phyloP scores from a whole-genome alignment of 352 stramenopile species.

The Globisporangium ultimum region DNA sequence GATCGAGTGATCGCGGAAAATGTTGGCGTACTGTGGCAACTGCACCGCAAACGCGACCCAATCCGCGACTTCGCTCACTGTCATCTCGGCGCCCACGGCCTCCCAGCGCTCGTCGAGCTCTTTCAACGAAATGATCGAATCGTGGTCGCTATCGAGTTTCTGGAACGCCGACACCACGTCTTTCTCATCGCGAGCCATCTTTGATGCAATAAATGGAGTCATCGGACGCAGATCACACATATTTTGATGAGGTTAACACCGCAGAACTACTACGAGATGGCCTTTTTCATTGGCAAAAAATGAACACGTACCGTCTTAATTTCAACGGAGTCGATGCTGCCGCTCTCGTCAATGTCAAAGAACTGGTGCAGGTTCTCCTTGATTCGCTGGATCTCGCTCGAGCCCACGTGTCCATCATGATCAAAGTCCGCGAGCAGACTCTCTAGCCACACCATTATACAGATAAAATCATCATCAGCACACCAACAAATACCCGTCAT shows the following conservation, averaged over 20 bases:
- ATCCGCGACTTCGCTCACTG: constrained; percentile 74
- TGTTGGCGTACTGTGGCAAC: constrained; percentile 74
- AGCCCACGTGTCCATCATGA: constrained; percentile 69
- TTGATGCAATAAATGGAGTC: too few relatives aligned
- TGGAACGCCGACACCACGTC: constrained; percentile 68
- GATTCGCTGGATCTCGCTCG: constrained; percentile 73
- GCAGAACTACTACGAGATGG: too few relatives aligned
- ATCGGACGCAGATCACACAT: not conserved
- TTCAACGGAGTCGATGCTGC: constrained; percentile 67
- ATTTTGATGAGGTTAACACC: too few relatives aligned
- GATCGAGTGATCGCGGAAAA: constrained; percentile 78
- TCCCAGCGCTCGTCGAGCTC: constrained; percentile 85
- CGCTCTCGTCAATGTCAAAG: constrained; percentile 77
- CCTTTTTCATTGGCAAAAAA: not conserved
- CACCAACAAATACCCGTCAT: not conserved
- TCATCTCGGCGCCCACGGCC: constrained; percentile 81
- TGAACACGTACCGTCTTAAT: constrained; percentile 44
- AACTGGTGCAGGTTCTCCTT: constrained; percentile 81
- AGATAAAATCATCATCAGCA: not conserved
- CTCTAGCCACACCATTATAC: constrained; percentile 24
- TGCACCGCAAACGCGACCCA: constrained; percentile 82
- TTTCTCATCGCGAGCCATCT: constrained; percentile 50
- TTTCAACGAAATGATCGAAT: constrained; percentile 78
- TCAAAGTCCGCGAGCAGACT: constrained; percentile 80
- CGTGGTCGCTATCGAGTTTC: constrained; percentile 74